A percentile compares a stretch with the other conserved stretches of the same genome.
Evolutionary conservation across 2,329 filamentous ascomycete species (phyloP).

Genomic region (Shiraia bambusicola): DNA sequence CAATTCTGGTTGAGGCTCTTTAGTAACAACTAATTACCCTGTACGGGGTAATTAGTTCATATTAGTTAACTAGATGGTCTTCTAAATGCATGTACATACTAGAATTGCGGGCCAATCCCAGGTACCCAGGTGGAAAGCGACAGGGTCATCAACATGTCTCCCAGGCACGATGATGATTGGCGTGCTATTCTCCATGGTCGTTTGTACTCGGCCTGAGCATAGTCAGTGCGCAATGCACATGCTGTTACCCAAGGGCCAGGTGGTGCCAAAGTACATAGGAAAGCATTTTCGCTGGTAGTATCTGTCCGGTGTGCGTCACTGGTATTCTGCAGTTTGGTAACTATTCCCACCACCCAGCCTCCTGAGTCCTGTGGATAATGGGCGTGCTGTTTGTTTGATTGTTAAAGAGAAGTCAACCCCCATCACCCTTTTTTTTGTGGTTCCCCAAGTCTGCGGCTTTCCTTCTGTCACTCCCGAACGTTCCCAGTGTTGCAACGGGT

Average conservation of each 20-base stretch:
- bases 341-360: constrained; percentile 10
- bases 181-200: constrained; percentile 17
- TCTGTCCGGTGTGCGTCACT: constrained; percentile 33
- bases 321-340: constrained; percentile 5
- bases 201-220: constrained; percentile 22
- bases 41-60: no score
- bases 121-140: constrained; percentile 8
- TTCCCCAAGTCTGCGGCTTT: background rate
- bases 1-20: constrained; percentile 13
- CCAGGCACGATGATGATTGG: constrained; percentile 26
- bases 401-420: constrained; percentile 12
- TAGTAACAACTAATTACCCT: no score
- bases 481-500: constrained; percentile 4
- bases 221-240: constrained; percentile 24
- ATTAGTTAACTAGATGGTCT: no score
- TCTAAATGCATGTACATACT: constrained; percentile 5
- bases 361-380: constrained; percentile 13
- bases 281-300: constrained; percentile 16
- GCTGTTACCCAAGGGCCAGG: constrained; percentile 22
- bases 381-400: constrained; percentile 4
- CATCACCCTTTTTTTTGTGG: constrained; percentile 6
- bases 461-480: constrained; percentile 1
- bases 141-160: constrained; percentile 19
- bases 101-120: constrained; percentile 8
- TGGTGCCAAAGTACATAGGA: constrained; percentile 13